Base-by-base conservation (phyloP, 257 asterid genomes). In the Echites panduratus region DNA sequence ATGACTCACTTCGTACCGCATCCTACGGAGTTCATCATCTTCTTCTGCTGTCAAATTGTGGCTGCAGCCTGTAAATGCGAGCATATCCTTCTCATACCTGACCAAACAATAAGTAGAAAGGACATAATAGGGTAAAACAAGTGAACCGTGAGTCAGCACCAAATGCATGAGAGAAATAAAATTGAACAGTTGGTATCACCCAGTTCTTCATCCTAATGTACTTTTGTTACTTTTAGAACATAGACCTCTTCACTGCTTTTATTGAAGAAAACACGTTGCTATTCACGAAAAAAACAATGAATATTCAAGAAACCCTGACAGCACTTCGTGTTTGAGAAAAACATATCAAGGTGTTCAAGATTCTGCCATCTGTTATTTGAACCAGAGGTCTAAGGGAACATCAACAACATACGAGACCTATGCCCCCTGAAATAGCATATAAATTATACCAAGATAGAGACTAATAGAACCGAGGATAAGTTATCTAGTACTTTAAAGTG, bases 61-160 rank as follows among this genome's bases (percentile, higher is more conserved):
- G 87, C 97, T 88, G 85, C 98, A 93, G 73, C 98, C 98, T 13
- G 97, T 93, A 81, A 93, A 93, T 71, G 98, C 96, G 66, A 93
- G 96, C 98, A 93, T 93, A 86, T 93, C 97, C 84, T 93, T 93
- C 89, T 90, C 98, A 70, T 89, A 93, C 83, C 98, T 93, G 89
- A 87, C 81, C 70, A 64, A 68, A 78, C 73, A 84, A 35, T 66
- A 65, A n/a, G 54, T 24, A 75, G 68, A n/a, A 41, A 64, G 41
- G 20, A 20, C 76, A 24, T 72, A 41, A 49, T 22, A 35, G 17
- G 48, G 48, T 19, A 32, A 35, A 62, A 14, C 9, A 17, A 38
- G 8, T 7, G n/a, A 38, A 64, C 6, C 17, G 7, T 20, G 48
- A 63, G 7, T 19, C 69, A 17, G 27, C 26, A 17, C 16, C 43